Base-by-base conservation (phyloP, 2,329 filamentous ascomycete genomes). In the Hysterium pulicare region DNA sequence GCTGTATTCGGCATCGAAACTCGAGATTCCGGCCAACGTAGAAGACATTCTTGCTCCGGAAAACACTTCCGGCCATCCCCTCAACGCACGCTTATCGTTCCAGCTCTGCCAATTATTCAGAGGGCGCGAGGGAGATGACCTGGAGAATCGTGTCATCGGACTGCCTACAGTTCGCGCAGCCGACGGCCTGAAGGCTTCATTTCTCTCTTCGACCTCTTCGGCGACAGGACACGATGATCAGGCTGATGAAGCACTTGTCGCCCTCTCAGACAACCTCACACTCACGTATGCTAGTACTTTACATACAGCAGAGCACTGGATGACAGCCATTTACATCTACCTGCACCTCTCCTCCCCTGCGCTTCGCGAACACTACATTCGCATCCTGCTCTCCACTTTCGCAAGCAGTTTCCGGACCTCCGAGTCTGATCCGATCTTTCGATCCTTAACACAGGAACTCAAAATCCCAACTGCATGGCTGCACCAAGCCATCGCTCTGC, bases 401-500 rank as follows among this genome's bases (percentile, higher is more conserved):
- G 86, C 86, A 2, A 76, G 76, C 21, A 70, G 76, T 15, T 81
- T 94, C 39, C 67, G 69, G 8, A 78, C 83, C 6, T 71, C 76
- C 3, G 76, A 83, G 38, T 71, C 75, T 7, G 75, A 77, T 48
- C 61, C 69, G 13, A 75, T 68, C 40, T 88, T 83, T 65, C 71
- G 68, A 9, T 75, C 77, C 11, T 71, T 93, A 17, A 78, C 78
- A 0, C 71, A 77, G 33, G 81, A 79, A 23, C 79, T 90, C 40
- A 78, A 81, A 49, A 79, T 97, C 32, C 89, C 91, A 0, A 68
- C 76, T 1, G 66, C 77, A 3, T 95, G 91, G 90, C 76, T 97
- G 38, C 95, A 87, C 82, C 81, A 88, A 46, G 88, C 93, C 15
- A 87, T 90, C 60, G 90, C 90, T 10, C 75, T 91, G 11, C 85